These are phyloP conservation scores for Craterostigma plantagineum DNA, from an alignment of 257 asterid species.

Conservation along the genomic window DNA sequence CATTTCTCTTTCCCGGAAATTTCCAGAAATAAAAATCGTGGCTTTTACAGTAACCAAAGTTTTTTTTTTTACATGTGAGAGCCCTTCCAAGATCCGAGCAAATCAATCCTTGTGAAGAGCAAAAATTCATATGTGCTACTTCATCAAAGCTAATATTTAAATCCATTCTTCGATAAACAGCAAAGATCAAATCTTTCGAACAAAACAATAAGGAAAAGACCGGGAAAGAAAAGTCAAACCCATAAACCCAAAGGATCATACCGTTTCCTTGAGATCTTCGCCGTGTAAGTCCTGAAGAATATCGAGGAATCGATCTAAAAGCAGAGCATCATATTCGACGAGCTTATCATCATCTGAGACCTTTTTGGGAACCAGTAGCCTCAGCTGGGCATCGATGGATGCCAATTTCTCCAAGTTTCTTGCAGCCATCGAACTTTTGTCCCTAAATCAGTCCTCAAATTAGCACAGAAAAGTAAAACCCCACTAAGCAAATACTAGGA, in stretches of 20 bases:
- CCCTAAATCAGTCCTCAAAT: not conserved
- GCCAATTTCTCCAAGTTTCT: slow-evolving; percentile 65
- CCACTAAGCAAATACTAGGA: no score
- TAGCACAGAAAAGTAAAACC: no score
- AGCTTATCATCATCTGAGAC: slow-evolving; percentile 95
- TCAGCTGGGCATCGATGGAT: slow-evolving; percentile 86
- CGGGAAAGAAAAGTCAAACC: not conserved
- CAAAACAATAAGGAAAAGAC: not conserved
- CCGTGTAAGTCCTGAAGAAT: slow-evolving; percentile 93
- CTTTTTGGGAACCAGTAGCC: slow-evolving; percentile 79
- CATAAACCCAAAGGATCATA: slow-evolving; percentile 8
- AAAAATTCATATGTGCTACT: no score
- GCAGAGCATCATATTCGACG: slow-evolving; percentile 88
- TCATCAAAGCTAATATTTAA: no score
- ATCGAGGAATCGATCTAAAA: slow-evolving; percentile 86
- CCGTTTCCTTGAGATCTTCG: slow-evolving; percentile 75
- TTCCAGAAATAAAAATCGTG: not conserved
- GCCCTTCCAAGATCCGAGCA: no score
- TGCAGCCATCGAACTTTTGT: slow-evolving; percentile 1
- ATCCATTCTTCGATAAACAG: no score
- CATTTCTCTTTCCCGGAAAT: not conserved
- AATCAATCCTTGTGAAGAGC: no score
- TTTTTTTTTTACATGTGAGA: no score
- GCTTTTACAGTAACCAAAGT: no score
- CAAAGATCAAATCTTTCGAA: no score